phyloP scores from a whole-genome alignment of 768 basidiomycete species.

The Tylopilus sp. region DNA sequence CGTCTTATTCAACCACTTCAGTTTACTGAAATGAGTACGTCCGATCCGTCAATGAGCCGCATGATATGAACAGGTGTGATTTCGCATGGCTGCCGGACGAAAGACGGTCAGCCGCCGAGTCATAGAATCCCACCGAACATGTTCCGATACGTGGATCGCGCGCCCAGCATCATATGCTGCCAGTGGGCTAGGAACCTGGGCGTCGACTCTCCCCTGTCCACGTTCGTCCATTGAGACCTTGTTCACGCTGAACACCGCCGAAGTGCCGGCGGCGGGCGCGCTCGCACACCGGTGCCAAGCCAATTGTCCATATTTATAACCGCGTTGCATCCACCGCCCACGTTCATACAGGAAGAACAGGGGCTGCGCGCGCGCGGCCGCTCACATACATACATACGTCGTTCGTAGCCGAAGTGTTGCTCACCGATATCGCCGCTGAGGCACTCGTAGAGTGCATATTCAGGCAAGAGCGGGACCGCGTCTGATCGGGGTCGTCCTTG shows the following conservation, averaged over 20 bases:
- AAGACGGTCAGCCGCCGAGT: too few relatives aligned
- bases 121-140: too few relatives aligned
- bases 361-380: too few relatives aligned
- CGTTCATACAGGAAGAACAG: too few relatives aligned
- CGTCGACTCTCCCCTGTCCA: slow-evolving; percentile 28
- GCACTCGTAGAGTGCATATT: too few relatives aligned
- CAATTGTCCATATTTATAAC: slow-evolving; percentile 14
- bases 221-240: slow-evolving; percentile 31
- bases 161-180: too few relatives aligned
- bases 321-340: too few relatives aligned
- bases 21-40: too few relatives aligned
- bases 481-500: too few relatives aligned
- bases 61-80: slow-evolving; percentile 12
- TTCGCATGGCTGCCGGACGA: slow-evolving; percentile 17
- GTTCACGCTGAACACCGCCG: slow-evolving; percentile 24
- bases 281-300: slow-evolving; percentile 28
- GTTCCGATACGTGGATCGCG: not conserved
- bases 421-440: slow-evolving; percentile 20
- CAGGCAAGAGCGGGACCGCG: too few relatives aligned
- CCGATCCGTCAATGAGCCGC: slow-evolving; percentile 10
- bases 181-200: too few relatives aligned
- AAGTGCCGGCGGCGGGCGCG: slow-evolving; percentile 18
- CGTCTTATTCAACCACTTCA: not conserved
- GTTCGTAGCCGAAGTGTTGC: slow-evolving; percentile 23
- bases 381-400: slow-evolving; percentile 15